Evolutionary conservation across 2,329 filamentous ascomycete species (phyloP), one percentile per base, ranked within the genome.

Genomic region (Thelonectria blattea): DNA sequence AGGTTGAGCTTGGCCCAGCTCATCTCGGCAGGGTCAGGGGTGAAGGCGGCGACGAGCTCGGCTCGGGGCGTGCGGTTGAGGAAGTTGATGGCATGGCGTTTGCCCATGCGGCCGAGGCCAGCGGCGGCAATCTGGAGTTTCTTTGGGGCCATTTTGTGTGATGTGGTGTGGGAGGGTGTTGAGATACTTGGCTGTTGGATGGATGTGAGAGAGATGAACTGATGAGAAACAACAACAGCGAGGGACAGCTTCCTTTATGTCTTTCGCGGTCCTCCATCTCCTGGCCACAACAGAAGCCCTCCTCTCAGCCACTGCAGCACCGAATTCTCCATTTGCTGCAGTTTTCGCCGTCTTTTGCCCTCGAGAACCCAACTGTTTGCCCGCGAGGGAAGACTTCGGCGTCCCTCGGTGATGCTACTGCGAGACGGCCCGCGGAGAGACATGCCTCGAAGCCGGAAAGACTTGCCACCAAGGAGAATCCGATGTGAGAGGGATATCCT

Each of bases 81-180:
- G 58, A 83, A 78, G 64, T 81, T 82, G 48, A 80, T 70, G 53
- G 80, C 82, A 71, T 84, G 81, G n/a, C 81, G 77, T 60, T 79
- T 77, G 49, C 81, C 82, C 80, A 84, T 84, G 64, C 82, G 80
- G 32, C 82, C 81, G 50, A 84, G 79, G 48, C 82, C 81, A 41
- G 79, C 79, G 52, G 79, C 79, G 54, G 75, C 81, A 63, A 83
- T 72, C 63, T 78, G 74, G 56, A 81, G 71, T 63, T 73, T 76
- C 49, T 60, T 56, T 20, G 72, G 63, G 52, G 57, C 52, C 52
- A 60, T 60, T 57, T 39, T 45, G 37, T 20, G 49, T 15, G 12
- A 43, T 7, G 43, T 45, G 34, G 22, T 30, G 12, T 30, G 24
- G 42, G 37, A 39, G 7, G 39, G 42, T 12, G 10, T 15, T 12